Evolutionary conservation across 306 rosid genomes (phyloP).

Genomic region (Potentilla sterilis): DNA sequence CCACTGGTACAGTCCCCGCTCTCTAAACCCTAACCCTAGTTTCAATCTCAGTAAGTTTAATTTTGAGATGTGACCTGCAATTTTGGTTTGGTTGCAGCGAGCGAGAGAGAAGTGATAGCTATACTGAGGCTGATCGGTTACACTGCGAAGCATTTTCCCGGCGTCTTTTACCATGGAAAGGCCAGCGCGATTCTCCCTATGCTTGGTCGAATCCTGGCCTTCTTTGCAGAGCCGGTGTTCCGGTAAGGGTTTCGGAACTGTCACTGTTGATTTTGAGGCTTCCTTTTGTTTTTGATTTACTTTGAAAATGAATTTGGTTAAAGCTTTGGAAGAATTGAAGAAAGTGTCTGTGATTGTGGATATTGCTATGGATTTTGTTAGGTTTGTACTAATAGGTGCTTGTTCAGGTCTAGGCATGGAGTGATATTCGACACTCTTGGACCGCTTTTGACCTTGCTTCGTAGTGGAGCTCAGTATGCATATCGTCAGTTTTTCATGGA

Average conservation of each 20-base stretch:
- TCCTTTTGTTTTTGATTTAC: not conserved
- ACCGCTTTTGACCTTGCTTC: conserved; percentile 75
- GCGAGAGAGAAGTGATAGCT: conserved; percentile 68
- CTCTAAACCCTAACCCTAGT: not conserved
- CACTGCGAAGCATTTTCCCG: conserved; percentile 65
- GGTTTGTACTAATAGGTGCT: conserved; percentile 2
- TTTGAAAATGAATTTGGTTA: not conserved
- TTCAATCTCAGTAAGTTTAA: not conserved
- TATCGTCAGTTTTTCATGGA: conserved; percentile 70
- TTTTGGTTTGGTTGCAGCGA: conserved; percentile 33
- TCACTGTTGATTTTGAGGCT: not conserved
- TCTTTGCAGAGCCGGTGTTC: conserved; percentile 65
- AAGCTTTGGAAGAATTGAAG: not conserved
- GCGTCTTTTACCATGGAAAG: conserved; percentile 69
- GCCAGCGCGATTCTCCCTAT: conserved; percentile 57
- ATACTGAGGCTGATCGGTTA: conserved; percentile 69
- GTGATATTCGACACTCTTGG: conserved; percentile 69
- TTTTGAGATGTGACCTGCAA: too few relatives aligned
- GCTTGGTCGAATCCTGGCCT: conserved; percentile 70
- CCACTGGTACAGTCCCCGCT: conserved; percentile 41
- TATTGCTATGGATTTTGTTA: not conserved
- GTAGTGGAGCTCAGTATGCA: conserved; percentile 61
- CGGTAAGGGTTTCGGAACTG: conserved; percentile 33
- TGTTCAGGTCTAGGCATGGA: conserved; percentile 65
- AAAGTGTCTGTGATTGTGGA: not conserved